A percentile compares a stretch with the other conserved stretches of the same genome.
These are phyloP conservation scores for Xerocomellus dryophilus DNA, from an alignment of 768 basidiomycete genomes.

Conservation along the genomic window DNA sequence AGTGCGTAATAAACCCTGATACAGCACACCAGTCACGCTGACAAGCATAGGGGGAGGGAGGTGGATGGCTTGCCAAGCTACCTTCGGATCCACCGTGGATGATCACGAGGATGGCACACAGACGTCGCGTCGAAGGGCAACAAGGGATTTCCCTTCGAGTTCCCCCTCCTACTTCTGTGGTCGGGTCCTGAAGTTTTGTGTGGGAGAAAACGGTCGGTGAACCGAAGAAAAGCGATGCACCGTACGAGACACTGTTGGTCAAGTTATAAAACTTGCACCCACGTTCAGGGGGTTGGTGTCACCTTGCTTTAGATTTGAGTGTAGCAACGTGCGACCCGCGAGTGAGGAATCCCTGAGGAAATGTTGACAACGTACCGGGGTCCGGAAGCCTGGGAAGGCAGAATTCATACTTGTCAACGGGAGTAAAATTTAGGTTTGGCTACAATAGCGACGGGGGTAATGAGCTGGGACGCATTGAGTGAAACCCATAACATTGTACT, in stretches of 20 bases:
- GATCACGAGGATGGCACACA: background rate
- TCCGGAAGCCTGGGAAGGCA: too few relatives aligned
- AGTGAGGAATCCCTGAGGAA: background rate
- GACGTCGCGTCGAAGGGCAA: background rate
- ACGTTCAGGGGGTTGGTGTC: background rate
- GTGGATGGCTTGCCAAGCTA: background rate
- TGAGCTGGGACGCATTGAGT: background rate
- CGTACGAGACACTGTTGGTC: background rate
- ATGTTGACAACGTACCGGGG: background rate
- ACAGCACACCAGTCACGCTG: background rate
- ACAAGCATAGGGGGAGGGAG: constrained; percentile 5
- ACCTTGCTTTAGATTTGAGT: background rate
- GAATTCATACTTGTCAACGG: too few relatives aligned
- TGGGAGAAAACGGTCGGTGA: background rate
- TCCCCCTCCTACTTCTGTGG: background rate
- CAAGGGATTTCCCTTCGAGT: background rate
- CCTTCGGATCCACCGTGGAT: constrained; percentile 3
- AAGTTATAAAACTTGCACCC: background rate
- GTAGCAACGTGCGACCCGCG: background rate
- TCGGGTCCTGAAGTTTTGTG: constrained; percentile 1
- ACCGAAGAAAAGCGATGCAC: background rate
- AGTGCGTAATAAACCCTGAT: background rate
- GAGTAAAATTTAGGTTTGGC: background rate
- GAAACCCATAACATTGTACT: background rate
- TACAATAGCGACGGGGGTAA: too few relatives aligned